Base-by-base conservation (phyloP, 441 rosid genomes). In the Melastoma candidum region DNA sequence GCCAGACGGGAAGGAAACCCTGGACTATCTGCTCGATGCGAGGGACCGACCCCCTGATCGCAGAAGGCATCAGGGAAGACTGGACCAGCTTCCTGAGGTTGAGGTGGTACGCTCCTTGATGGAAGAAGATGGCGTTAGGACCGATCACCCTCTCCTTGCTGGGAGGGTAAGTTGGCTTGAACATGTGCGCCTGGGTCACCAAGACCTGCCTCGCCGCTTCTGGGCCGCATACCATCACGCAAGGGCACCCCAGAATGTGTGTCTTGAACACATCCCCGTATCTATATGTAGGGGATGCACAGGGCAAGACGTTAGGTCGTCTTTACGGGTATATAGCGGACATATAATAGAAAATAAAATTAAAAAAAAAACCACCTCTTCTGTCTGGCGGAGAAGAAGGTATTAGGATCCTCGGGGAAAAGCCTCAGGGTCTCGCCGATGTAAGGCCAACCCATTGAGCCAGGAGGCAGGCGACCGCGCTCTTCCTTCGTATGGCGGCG, bases 201-300 rank as follows among this genome's bases (percentile, higher is more conserved):
- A 67, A 43, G 56, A 68, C 71, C 22, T 43, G 36, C 48, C 46
- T 53, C 4, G 59, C 49, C 10, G 68, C 72, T 48, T 63, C 68
- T 1, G 68, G 53, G 12, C 61, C 50, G 1, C 45, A 49, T 27
- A 68, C 12, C 64, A 63, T 46, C 29, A 68, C 61, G 47, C 72
- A 53, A 2, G 48, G 49, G 17, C 56, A 68, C 0, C 72, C 72
- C 27, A 68, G 57, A 10, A 68, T 49, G 48, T 54, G 58, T 2
- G 64, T 58, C 71, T 68, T 68, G 47, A 68, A 68, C 24, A 62
- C 58, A 4, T 53, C 63, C 13, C 67, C 71, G 14, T 63, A 49
- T 57, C 71, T 61, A 32, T 61, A 32, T 32, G 41, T 32, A 32
- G 41, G 8, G 8, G 7, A 32, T 4, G 7, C 41, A 32, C 7